These are phyloP conservation scores for Diaporthe aspalathi DNA, from an alignment of 2,329 filamentous ascomycete genomes.

Conservation along the genomic window DNA sequence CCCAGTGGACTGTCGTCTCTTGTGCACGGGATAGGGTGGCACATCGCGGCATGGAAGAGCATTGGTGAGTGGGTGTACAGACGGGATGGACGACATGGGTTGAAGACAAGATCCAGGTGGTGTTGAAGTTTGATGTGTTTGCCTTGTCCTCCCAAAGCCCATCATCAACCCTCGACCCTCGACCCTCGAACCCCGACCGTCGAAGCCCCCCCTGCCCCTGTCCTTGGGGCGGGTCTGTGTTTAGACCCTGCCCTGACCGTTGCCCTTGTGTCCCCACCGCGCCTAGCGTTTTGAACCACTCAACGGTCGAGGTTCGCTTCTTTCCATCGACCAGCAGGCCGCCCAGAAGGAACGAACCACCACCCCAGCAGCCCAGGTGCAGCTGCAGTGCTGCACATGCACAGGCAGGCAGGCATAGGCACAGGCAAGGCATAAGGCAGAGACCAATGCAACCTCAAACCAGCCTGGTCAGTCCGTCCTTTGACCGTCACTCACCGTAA, in stretches of 20 bases:
- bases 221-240: not conserved
- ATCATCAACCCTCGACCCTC: too few relatives aligned
- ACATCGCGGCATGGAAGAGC: not conserved
- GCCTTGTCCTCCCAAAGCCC: too few relatives aligned
- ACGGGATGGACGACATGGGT: not conserved
- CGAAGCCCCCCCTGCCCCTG: constrained; percentile 21
- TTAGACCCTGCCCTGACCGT: not conserved
- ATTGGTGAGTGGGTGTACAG: not conserved
- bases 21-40: constrained; percentile 11
- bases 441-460: not conserved
- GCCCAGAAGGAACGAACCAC: not conserved
- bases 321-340: constrained; percentile 22
- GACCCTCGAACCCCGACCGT: too few relatives aligned
- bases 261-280: not conserved
- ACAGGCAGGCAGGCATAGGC: too few relatives aligned
- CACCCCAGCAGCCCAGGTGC: too few relatives aligned
- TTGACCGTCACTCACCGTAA: not conserved
- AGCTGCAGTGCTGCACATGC: not conserved
- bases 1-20: not conserved
- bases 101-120: not conserved
- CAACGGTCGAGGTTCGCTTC: not conserved
- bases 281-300: constrained; percentile 7
- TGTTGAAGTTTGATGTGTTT: too few relatives aligned
- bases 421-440: not conserved
- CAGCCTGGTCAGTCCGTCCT: not conserved